Percentiles rank a stretch among this genome's conserved stretches.
These are phyloP conservation scores for Aspergillus tamarii DNA, from an alignment of 2,329 filamentous ascomycete genomes.

Conservation along the genomic window DNA sequence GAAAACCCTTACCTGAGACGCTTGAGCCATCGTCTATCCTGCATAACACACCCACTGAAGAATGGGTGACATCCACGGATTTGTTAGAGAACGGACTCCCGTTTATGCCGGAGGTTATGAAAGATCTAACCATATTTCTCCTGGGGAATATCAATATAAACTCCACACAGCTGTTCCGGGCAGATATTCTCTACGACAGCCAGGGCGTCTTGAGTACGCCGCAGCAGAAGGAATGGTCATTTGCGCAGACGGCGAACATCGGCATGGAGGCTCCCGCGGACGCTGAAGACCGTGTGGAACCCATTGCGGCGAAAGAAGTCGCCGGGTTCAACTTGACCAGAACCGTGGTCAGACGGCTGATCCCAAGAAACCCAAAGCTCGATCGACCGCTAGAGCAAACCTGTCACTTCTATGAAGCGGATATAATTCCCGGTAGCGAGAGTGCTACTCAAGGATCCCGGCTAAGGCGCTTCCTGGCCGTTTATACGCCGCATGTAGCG, in stretches of 20 bases:
- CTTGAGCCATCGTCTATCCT: slow-evolving; percentile 30
- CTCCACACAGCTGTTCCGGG: slow-evolving; percentile 61
- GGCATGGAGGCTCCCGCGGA: slow-evolving; percentile 1
- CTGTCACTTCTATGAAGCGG: slow-evolving; percentile 66
- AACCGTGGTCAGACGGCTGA: slow-evolving; percentile 73
- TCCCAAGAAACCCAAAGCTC: slow-evolving; percentile 78
- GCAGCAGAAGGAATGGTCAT: slow-evolving; percentile 33
- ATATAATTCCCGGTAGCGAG: not conserved
- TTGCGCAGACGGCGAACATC: slow-evolving; percentile 11
- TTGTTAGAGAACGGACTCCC: slow-evolving; percentile 29
- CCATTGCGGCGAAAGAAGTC: slow-evolving; percentile 28
- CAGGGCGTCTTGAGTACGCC: slow-evolving; percentile 39
- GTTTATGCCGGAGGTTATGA: slow-evolving; percentile 35
- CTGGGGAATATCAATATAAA: slow-evolving; percentile 61
- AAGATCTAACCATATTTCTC: slow-evolving; percentile 55
- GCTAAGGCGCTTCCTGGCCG: slow-evolving; percentile 54
- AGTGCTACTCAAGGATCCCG: not conserved
- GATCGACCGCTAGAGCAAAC: slow-evolving; percentile 81
- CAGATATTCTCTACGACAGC: slow-evolving; percentile 63
- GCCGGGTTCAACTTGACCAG: slow-evolving; percentile 53
- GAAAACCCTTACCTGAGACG: slow-evolving; percentile 33
- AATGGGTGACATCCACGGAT: slow-evolving; percentile 40
- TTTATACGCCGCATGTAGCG: slow-evolving; percentile 76
- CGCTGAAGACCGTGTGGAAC: slow-evolving; percentile 13
- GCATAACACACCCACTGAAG: slow-evolving; percentile 17